Evolutionary conservation across 1,139 yeast species (phyloP), one percentile per base, ranked within the genome.

Genomic region (Debaryomyces fabryi): DNA sequence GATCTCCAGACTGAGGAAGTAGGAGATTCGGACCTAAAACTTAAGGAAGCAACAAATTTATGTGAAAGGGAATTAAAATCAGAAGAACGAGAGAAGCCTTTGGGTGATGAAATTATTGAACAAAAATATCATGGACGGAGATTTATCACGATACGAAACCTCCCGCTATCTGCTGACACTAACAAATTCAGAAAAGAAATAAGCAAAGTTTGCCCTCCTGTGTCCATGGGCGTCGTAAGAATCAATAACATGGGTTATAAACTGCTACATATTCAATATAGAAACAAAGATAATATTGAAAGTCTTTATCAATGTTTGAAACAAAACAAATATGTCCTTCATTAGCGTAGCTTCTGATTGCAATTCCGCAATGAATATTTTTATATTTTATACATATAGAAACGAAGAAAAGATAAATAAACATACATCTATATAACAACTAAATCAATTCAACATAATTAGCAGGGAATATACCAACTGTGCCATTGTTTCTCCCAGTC

Each of bases 401-500:
- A 23, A 15, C 18, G 12, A 15, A 10, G 15, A 15, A 16, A 16
- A 16, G 35, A 32, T 32, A 27, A 39, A 25, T 27, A 12, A 30
- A n/a, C 15, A 25, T 25, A 33, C 27, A 15, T 36, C 45, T 42
- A 35, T 35, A 34, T n/a, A 40, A 18, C 10, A 29, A 24, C 64
- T 63, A 86, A 49, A 88, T 86, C 59, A 91, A 69, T 62, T 91
- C 96, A 39, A 93, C 97, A 63, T 93, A 93, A 65, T 93, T 93
- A 2, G 99, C 99, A 8, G 99, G 99, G 78, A 93, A 93, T 23
- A 92, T 91, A 44, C 99, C 99, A 54, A 89, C 88, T 49, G 69
- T 71, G 5, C 96, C 95, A 58, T 87, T 88, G 51, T 84, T 76
- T 63, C 87, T 82, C 16, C 99, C 99, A 0, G 97, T 91, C 99